These are phyloP conservation scores for Eucalyptus marginata DNA, from an alignment of 345 rosid species.

Conservation along the genomic window DNA sequence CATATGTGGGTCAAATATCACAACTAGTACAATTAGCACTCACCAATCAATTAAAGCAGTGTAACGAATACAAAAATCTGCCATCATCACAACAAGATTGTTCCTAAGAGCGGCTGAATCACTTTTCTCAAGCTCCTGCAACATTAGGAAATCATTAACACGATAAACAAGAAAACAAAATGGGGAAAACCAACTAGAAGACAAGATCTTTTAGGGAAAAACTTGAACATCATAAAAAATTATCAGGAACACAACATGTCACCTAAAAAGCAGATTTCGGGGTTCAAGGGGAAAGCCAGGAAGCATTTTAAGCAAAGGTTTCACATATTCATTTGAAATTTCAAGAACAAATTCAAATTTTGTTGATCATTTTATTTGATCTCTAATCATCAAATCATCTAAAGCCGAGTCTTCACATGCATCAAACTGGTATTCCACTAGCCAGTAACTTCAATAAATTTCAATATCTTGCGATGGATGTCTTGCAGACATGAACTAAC, in stretches of 20 bases:
- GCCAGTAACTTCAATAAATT: neutral
- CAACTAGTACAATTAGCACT: slow-evolving; percentile 1
- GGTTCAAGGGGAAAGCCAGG: neutral
- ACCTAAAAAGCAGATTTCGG: neutral
- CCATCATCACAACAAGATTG: slow-evolving; percentile 78
- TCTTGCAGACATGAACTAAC: neutral
- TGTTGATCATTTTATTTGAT: neutral
- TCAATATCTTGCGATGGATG: neutral
- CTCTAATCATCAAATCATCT: neutral
- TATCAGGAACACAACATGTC: neutral
- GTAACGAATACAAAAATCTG: slow-evolving; percentile 89
- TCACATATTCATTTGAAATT: neutral
- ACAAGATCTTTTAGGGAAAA: neutral
- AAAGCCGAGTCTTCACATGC: neutral
- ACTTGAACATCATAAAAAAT: neutral
- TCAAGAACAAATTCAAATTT: neutral
- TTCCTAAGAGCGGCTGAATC: slow-evolving; percentile 83
- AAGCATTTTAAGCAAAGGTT: neutral
- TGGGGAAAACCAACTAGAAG: neutral
- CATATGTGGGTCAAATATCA: neutral
- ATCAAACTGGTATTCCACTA: neutral
- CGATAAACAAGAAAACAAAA: neutral
- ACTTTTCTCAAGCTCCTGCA: slow-evolving; percentile 89
- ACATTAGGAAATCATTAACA: neutral
- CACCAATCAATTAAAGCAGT: slow-evolving; percentile 94